Base-by-base conservation (phyloP, 75 land plant species). In the Gnetum montanum region DNA sequence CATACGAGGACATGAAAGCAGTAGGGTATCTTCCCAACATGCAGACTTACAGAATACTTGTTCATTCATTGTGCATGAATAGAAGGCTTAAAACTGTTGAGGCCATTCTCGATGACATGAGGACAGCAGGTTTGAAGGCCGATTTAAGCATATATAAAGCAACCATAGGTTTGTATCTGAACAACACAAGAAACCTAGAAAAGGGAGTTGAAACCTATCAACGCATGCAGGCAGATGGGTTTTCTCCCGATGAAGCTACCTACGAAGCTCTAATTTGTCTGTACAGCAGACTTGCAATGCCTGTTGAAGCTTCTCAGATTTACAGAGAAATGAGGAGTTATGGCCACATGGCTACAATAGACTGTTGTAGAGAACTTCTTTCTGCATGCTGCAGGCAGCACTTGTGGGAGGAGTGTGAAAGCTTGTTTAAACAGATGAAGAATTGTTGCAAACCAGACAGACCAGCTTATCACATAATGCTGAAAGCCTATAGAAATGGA, bases 1-100 rank as follows among this genome's bases (percentile, higher is more conserved):
- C 82, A 56, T 88, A 88, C 55, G 44, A 67, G 46, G 89, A 90
- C 34, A 72, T 92, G 79, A 83, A 71, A 62, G 79, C 72, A 59
- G 85, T 83, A 28, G 89, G 86, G 15, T 88, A 73, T 74, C 45
- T 81, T 38, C 97, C 88, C 4, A 79, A 73, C 19, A 81, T 92
- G 84, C 77, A 81, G 60, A 68, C 81, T 23, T 92, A 83, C 47
- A 88, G 70, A 50, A 63, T 54, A 40, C 72, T 87, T 66, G 65
- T 88, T 60, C 51, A 64, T 4, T 79, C 81, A 64, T 60, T 80
- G 11, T 51, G 73, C 27, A 79, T 61, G 53, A 75, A 60, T 46
- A 77, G 73, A 53, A 48, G 59, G 27, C 72, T 74, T 3, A 66
- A 70, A 31, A 89, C 84, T 66, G 85, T 80, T 34, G 97, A 92